Percentiles rank a stretch among this genome's conserved stretches.
phyloP scores from a whole-genome alignment of 2,329 filamentous ascomycete genomes.

The Colletotrichum gloeosporioides region DNA sequence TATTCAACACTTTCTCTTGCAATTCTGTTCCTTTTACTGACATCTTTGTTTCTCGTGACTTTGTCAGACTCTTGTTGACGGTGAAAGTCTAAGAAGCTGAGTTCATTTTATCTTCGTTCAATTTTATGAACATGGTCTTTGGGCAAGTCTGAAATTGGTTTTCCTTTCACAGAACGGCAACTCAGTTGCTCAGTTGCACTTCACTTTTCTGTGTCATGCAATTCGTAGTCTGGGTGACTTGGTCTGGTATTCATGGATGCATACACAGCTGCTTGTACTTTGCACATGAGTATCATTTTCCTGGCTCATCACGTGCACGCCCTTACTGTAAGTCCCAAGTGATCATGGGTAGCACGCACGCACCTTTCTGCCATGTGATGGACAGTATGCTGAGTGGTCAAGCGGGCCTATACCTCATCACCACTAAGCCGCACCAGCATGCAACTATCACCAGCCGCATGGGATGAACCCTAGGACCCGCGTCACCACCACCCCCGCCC shows the following conservation, averaged over 20 bases:
- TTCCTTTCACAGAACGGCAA: too few relatives aligned
- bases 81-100: neutral
- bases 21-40: neutral
- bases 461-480: neutral
- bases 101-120: accelerated
- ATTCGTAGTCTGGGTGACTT: neutral
- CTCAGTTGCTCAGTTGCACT: too few relatives aligned
- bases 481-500: neutral
- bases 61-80: neutral
- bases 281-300: neutral
- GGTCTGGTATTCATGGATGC: neutral
- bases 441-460: neutral
- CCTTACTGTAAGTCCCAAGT: neutral
- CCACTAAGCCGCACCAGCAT: neutral
- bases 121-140: neutral
- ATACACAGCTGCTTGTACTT: neutral
- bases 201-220: too few relatives aligned
- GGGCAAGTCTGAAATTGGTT: too few relatives aligned
- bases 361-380: neutral
- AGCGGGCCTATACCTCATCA: neutral
- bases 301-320: neutral
- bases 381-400: neutral
- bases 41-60: neutral
- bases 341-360: neutral
- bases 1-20: neutral